These are phyloP conservation scores for Aspergillus puulaauensis DNA, from an alignment of 2,329 filamentous ascomycete genomes.

Conservation along the genomic window DNA sequence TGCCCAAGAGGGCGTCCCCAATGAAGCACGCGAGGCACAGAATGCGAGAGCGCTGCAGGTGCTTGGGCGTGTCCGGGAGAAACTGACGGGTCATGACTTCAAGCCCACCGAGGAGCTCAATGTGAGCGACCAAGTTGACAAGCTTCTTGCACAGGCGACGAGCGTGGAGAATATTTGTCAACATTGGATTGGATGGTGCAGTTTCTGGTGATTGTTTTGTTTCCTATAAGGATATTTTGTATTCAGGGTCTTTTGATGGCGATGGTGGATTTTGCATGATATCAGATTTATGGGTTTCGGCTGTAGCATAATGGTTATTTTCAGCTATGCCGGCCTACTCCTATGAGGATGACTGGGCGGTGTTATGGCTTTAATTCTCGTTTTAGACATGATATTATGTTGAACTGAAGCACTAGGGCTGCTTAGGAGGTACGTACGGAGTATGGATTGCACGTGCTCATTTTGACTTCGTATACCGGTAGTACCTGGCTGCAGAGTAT, in stretches of 20 bases:
- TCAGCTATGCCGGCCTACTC: slow-evolving; percentile 10
- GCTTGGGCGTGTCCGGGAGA: slow-evolving; percentile 87
- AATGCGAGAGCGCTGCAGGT: slow-evolving; percentile 93
- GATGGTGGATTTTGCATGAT: slow-evolving; percentile 27
- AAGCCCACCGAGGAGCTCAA: slow-evolving; percentile 80
- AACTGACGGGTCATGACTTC: slow-evolving; percentile 92
- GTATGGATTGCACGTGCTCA: background rate
- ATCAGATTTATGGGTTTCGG: slow-evolving; percentile 11
- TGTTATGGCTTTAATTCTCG: background rate
- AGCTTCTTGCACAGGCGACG: slow-evolving; percentile 90
- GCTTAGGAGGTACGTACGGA: background rate
- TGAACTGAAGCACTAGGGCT: background rate
- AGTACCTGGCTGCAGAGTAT: too few species aligned
- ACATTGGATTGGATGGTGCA: slow-evolving; percentile 99
- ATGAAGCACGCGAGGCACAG: slow-evolving; percentile 69
- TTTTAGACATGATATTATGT: slow-evolving; percentile 1
- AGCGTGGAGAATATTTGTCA: slow-evolving; percentile 97
- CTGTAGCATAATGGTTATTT: slow-evolving; percentile 10
- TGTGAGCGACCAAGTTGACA: slow-evolving; percentile 86
- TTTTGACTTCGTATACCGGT: background rate
- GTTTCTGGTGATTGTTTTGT: slow-evolving; percentile 72
- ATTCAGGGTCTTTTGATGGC: slow-evolving; percentile 25
- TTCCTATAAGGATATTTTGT: slow-evolving; percentile 11
- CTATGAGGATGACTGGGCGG: background rate
- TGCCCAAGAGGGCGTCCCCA: slow-evolving; percentile 40